Evolutionary conservation across 148 eudicot species (phyloP), one percentile per base, ranked within the genome.

Genomic region (Hydrangea macrophylla): DNA sequence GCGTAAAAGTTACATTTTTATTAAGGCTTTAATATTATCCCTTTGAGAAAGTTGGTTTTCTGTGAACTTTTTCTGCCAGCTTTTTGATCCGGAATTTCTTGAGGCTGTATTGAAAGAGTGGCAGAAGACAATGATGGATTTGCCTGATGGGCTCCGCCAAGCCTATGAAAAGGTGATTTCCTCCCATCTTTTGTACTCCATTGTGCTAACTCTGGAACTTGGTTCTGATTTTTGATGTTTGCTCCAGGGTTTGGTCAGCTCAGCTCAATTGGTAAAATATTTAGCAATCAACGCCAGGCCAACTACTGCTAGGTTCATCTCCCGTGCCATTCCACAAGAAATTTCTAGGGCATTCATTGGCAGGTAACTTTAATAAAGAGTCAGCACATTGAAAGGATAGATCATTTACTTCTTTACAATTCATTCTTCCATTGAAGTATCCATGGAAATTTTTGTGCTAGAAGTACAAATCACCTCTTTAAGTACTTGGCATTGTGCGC

Each of bases 41-140:
- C 22, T 15, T n/a, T 48, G 18, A 20, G n/a, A 20, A 27, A 59
- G 30, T 60, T 42, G 7, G 31, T 62, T 74, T n/a, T 9, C 24
- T 32, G 31, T 70, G 68, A 55, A 30, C 9, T 59, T 37, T 59
- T 37, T 73, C 6, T 55, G 7, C 22, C 86, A 93, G 98, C 73
- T 93, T 61, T 93, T 93, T 78, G 95, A 90, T 78, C 76, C 86
- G 58, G 85, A 90, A 72, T 90, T 93, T 75, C 82, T 93, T 56
- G 95, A 93, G 64, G 98, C 98, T 13, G 96, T 93, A 25, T 63
- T 93, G 74, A 90, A 86, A 78, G 98, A 93, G 79, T 93, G 98
- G 98, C 92, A 88, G 73, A 93, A 78, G 85, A 86, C 98, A 48
- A 79, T 93, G 74, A 88, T 85, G 90, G 98, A 93, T 85, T 88